Base-by-base conservation (phyloP, 805 yeast genomes). In the Metschnikowia peoriensis region DNA sequence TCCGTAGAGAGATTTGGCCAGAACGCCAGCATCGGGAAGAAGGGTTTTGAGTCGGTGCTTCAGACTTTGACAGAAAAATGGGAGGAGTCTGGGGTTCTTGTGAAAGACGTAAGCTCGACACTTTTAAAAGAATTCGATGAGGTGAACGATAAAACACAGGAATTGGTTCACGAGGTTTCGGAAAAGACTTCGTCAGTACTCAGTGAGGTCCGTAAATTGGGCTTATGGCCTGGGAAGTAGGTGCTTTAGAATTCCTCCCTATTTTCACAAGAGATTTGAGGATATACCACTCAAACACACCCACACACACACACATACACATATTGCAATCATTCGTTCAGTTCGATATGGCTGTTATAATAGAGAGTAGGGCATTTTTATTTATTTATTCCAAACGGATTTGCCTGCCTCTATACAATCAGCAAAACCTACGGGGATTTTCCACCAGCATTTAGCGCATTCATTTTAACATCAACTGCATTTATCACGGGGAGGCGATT, bases 21-120 rank as follows among this genome's bases (percentile, higher is more conserved):
- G 66, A 93, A 93, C 68, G 97, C 98, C 14, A 71, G 70, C 50
- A 81, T 81, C 60, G 99, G 99, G 32, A 86, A 84, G 60, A 60
- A 70, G 32, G 99, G 97, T 0, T 92, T 93, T 60, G 98, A 94
- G 56, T 68, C 81, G 2, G 97, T 94, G 2, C 74, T 93, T 51
- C 66, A 80, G 51, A 65, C 76, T 10, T 70, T 83, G 41, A 73
- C 76, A 39, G 73, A 74, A 41, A 76, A 73, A 53, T 72, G 78
- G 77, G 68, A 69, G 32, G 74, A 71, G 49, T 66, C 70, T 8
- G 77, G 75, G 8, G 66, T 67, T 4, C 66, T 73, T 50, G 76
- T 73, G 11, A 58, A 61, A 16, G 73, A 68, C 51, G 68, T 69
- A 28, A 57, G 69, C 37, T 48, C 46, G 40, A 51, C 66, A 9